Conservation (phyloP, 345 rosid genomes). For the Euphorbia peplus region DNA sequence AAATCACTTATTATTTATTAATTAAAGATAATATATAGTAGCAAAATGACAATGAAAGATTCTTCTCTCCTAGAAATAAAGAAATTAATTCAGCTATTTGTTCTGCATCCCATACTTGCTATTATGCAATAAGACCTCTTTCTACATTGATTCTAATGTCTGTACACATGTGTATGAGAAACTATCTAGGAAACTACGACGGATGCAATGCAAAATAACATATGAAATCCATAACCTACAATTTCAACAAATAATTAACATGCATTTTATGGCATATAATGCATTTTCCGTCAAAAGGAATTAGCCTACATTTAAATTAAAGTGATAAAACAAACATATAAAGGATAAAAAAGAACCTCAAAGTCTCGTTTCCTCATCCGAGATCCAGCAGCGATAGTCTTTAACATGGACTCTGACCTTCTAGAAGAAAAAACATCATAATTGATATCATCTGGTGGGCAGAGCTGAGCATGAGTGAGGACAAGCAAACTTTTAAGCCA, state of each 20-base stretch:
- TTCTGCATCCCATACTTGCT: not conserved
- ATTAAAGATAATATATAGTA: not conserved
- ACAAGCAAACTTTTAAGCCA: conserved; percentile 77
- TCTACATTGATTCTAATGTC: not conserved
- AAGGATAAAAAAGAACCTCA: conserved; percentile 39
- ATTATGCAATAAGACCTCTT: not conserved
- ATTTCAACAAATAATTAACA: conserved; percentile 6
- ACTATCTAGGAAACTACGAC: not conserved
- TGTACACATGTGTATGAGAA: not conserved
- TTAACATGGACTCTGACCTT: conserved; percentile 70
- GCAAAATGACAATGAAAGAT: not conserved
- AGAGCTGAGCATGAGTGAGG: conserved; percentile 80
- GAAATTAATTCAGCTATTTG: not conserved
- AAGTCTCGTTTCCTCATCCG: conserved; percentile 49
- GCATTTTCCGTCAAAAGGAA: not conserved
- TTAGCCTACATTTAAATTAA: not conserved
- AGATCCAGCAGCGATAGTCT: conserved; percentile 53
- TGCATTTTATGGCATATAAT: conserved; percentile 10
- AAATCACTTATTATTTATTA: not conserved
- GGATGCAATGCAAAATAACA: not conserved
- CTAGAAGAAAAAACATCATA: conserved; percentile 60
- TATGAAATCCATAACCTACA: not conserved
- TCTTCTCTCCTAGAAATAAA: not conserved
- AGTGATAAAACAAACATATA: not conserved
- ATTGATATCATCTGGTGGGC: conserved; percentile 69